Evolutionary conservation across 108 stramenopile species (phyloP).

Genomic region (Pseudonitzschia multiseries): DNA sequence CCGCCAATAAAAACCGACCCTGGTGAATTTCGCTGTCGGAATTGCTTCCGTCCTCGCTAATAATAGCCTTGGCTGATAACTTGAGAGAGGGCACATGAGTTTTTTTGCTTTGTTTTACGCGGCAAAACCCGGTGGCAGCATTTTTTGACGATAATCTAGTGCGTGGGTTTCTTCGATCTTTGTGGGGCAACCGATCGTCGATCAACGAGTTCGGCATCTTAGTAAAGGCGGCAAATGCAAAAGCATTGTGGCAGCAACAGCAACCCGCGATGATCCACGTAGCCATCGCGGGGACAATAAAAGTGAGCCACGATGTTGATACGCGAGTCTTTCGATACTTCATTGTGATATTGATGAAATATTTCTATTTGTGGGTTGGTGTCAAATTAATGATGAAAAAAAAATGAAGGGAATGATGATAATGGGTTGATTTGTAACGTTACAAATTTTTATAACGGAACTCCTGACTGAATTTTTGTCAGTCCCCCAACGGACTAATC

Average conservation of each 20-base stretch:
- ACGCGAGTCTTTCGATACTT: not conserved
- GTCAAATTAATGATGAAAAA: too few relatives aligned
- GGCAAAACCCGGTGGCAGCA: not conserved
- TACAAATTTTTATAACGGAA: too few relatives aligned
- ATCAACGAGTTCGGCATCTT: conserved; percentile 13
- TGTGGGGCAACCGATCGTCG: not conserved
- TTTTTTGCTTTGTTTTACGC: not conserved
- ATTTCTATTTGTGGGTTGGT: too few relatives aligned
- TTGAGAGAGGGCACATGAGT: not conserved
- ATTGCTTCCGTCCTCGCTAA: not conserved
- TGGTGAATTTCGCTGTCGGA: not conserved
- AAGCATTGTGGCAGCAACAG: not conserved
- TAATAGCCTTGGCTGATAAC: not conserved
- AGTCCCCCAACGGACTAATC: too few relatives aligned
- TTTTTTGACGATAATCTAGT: not conserved
- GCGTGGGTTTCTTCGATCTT: not conserved
- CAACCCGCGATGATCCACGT: not conserved
- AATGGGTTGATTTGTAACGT: too few relatives aligned
- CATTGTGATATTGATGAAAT: not conserved
- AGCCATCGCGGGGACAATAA: not conserved
- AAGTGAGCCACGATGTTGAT: not conserved
- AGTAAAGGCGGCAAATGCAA: conserved; percentile 3
- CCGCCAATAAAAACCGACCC: conserved; percentile 43
- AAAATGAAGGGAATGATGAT: too few relatives aligned
- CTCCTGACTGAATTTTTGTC: too few relatives aligned